phyloP scores from a whole-genome alignment of 768 basidiomycete species.

The Pulveroboletus sp. region DNA sequence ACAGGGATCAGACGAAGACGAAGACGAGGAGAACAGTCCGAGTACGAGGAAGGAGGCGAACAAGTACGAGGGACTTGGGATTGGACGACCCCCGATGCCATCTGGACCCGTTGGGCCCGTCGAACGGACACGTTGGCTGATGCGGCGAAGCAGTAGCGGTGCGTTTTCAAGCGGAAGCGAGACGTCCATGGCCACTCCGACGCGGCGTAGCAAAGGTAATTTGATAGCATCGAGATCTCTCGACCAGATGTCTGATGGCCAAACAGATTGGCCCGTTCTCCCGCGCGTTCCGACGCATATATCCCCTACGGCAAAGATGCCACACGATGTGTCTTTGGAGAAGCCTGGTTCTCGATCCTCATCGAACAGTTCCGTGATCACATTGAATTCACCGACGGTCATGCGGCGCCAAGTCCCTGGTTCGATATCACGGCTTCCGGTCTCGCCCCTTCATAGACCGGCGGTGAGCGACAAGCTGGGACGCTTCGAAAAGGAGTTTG shows the following conservation, averaged over 20 bases:
- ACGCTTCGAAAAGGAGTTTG: slow-evolving; percentile 77
- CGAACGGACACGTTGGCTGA: slow-evolving; percentile 54
- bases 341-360: slow-evolving; percentile 56
- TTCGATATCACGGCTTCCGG: slow-evolving; percentile 18
- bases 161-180: slow-evolving; percentile 79
- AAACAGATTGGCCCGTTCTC: slow-evolving; percentile 54
- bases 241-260: no score
- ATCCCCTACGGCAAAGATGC: slow-evolving; percentile 43
- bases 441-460: slow-evolving; percentile 26
- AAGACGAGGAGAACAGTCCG: slow-evolving; percentile 62
- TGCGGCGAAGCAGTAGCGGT: slow-evolving; percentile 77
- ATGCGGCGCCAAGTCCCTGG: slow-evolving; percentile 32
- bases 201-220: slow-evolving; percentile 47
- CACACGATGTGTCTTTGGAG: slow-evolving; percentile 35
- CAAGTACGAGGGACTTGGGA: slow-evolving; percentile 61
- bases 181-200: slow-evolving; percentile 58
- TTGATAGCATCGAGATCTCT: no score
- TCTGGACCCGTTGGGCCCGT: slow-evolving; percentile 31
- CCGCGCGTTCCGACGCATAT: slow-evolving; percentile 45
- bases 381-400: slow-evolving; percentile 45
- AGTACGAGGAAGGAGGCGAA: slow-evolving; percentile 47
- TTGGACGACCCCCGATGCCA: slow-evolving; percentile 50
- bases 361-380: slow-evolving; percentile 47
- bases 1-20: slow-evolving; percentile 56
- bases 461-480: slow-evolving; percentile 51